Base-by-base conservation (phyloP, 768 basidiomycete genomes). In the Lactarius evosmus region DNA sequence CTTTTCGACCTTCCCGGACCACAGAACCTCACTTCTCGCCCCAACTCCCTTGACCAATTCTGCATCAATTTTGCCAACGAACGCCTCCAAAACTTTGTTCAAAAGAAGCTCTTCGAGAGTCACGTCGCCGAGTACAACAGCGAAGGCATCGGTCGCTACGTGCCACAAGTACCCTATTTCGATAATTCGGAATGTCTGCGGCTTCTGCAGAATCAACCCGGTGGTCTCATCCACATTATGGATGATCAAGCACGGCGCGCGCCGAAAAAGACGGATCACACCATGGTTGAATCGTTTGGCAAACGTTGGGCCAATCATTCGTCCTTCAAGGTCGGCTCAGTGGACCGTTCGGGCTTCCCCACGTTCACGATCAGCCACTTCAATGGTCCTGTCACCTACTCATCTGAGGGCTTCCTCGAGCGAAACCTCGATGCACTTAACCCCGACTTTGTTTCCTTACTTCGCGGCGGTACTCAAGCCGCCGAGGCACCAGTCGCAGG, bases 1-100 rank as follows among this genome's bases (percentile, higher is more conserved):
- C 81, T 98, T 38, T 89, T 98, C 71, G 95, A 99, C 74, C 84
- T 98, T 12, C 95, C 96, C 2, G 95, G 96, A 6, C 84, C 90
- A 5, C 94, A 97, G 74, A 95, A 97, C 75, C 83, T 93, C 76
- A 86, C 88, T 4, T 88, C 87, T 62, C 83, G 93, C 1, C 80
- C 89, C 61, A 98, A 99, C 75, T 95, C 94, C 7, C 85, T 99
- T 54, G 95, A 99, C 73, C 94, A 98, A 67, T 94, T 98, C 74
- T 92, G 91, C 75, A 82, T 98, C 79, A 99, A 98, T 76, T 95
- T 93, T 69, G 94, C 95, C 63, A 95, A 95, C 70, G 97, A 99
- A 73, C 86, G 92, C 1, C 74, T 98, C 19, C 93, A 95, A 57
- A 80, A 85, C 68, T 97, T 90, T 79, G 80, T 89, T 11, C 87